These are phyloP conservation scores for Pseudopithomyces chartarum DNA, from an alignment of 2,329 filamentous ascomycete genomes.

Conservation along the genomic window DNA sequence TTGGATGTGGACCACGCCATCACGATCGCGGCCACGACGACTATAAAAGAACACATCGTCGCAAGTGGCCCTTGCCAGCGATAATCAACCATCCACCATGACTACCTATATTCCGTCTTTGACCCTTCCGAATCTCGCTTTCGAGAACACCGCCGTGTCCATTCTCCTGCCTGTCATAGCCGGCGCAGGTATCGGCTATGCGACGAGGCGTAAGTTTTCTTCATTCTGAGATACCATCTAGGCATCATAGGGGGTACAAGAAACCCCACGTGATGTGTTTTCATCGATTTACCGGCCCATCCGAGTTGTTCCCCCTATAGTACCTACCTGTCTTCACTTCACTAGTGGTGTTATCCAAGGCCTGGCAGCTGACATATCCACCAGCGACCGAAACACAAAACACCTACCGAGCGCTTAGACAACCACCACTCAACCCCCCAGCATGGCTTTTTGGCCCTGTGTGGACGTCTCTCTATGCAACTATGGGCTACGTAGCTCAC, in stretches of 20 bases:
- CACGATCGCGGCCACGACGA: neutral
- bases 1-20: neutral
- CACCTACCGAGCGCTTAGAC: conserved; percentile 69
- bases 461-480: conserved; percentile 63
- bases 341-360: neutral
- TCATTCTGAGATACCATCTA: neutral
- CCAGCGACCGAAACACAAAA: conserved; percentile 63
- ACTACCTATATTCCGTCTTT: conserved; percentile 79
- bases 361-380: conserved; percentile 5
- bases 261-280: neutral
- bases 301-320: neutral
- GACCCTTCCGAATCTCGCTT: conserved; percentile 73
- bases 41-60: neutral
- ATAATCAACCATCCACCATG: conserved; percentile 58
- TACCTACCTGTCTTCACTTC: neutral
- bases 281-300: neutral
- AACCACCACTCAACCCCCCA: conserved; percentile 64
- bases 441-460: conserved; percentile 63
- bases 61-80: neutral
- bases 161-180: conserved; percentile 76
- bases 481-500: conserved; percentile 90
- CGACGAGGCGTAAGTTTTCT: conserved; percentile 60
- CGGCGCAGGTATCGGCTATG: conserved; percentile 75
- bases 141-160: conserved; percentile 72
- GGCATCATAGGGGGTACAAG: neutral